A percentile compares a stretch with the other conserved stretches of the same genome.
Conservation (phyloP, 2,329 filamentous ascomycete species). For the Neonectria magnoliae region DNA sequence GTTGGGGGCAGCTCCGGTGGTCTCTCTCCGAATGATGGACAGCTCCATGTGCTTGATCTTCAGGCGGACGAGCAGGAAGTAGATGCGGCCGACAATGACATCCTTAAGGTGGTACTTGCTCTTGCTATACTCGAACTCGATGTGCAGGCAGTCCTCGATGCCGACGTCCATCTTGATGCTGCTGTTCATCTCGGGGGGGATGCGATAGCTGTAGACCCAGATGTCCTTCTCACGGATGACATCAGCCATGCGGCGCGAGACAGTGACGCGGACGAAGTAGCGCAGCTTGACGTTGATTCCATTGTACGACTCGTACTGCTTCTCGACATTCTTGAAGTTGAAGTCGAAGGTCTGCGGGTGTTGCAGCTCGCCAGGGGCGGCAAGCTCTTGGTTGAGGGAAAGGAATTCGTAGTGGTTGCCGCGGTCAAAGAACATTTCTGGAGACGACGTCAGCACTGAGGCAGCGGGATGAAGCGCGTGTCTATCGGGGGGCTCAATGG, state of each 20-base stretch:
- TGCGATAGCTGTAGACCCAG: conserved; percentile 98
- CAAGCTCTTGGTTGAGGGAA: conserved; percentile 94
- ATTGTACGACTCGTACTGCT: conserved; percentile 99
- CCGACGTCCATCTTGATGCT: conserved; percentile 99
- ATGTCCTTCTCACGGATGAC: conserved; percentile 99
- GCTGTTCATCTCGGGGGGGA: conserved; percentile 97
- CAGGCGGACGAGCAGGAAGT: conserved; percentile 93
- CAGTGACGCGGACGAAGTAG: conserved; percentile 97
- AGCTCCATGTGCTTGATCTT: conserved; percentile 99
- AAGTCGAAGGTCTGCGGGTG: conserved; percentile 99
- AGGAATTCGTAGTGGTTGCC: conserved; percentile 99
- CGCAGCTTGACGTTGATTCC: conserved; percentile 99
- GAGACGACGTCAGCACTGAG: conserved; percentile 18
- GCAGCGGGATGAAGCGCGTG: conserved; percentile 12
- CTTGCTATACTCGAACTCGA: conserved; percentile 99
- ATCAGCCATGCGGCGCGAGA: conserved; percentile 95
- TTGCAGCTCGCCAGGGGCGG: conserved; percentile 95
- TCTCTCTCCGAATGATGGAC: conserved; percentile 96
- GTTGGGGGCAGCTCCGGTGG: conserved; percentile 94
- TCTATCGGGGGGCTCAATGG: conserved; percentile 7
- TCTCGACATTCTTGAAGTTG: conserved; percentile 99
- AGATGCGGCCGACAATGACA: conserved; percentile 98
- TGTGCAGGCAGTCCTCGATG: conserved; percentile 98
- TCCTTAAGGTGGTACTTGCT: conserved; percentile 99
- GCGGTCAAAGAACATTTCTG: conserved; percentile 99